Evolutionary conservation across 208 protist species (phyloP).

Genomic region (Crithidia expoeki): DNA sequence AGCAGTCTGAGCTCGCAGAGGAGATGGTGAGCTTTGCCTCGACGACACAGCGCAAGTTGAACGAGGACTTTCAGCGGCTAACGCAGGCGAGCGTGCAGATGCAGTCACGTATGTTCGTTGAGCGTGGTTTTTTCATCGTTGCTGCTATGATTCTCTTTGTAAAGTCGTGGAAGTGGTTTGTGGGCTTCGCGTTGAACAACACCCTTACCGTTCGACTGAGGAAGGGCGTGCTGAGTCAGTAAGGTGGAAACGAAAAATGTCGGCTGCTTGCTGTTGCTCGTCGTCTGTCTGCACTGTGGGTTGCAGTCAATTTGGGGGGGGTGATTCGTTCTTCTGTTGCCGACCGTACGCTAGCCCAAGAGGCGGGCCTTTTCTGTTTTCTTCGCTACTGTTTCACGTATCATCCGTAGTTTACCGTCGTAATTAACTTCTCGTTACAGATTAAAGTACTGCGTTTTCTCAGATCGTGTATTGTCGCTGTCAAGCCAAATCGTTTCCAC

Average conservation of each 20-base stretch:
- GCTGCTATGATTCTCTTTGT: constrained; percentile 67
- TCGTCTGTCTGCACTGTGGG: neutral
- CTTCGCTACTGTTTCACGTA: constrained; percentile 12
- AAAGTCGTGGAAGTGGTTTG: constrained; percentile 82
- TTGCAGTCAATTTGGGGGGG: neutral
- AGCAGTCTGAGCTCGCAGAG: constrained; percentile 90
- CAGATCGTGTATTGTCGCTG: too few relatives aligned
- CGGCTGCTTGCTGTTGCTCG: neutral
- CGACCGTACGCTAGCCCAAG: neutral
- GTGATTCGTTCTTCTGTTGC: neutral
- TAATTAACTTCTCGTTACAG: neutral
- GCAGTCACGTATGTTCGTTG: constrained; percentile 78
- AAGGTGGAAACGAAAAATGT: neutral
- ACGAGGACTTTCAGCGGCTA: constrained; percentile 87
- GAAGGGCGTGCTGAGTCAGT: constrained; percentile 59
- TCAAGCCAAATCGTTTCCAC: too few relatives aligned
- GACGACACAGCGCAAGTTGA: constrained; percentile 80
- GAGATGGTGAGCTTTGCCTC: constrained; percentile 90
- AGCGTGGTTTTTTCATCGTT: constrained; percentile 65
- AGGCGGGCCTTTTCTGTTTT: neutral
- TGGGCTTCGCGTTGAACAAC: constrained; percentile 70
- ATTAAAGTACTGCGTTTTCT: too few relatives aligned
- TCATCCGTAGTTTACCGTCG: neutral
- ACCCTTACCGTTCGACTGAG: constrained; percentile 73
- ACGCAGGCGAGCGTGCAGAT: constrained; percentile 83